Conservation (phyloP, 441 rosid species). For the Eruca vesicaria region DNA sequence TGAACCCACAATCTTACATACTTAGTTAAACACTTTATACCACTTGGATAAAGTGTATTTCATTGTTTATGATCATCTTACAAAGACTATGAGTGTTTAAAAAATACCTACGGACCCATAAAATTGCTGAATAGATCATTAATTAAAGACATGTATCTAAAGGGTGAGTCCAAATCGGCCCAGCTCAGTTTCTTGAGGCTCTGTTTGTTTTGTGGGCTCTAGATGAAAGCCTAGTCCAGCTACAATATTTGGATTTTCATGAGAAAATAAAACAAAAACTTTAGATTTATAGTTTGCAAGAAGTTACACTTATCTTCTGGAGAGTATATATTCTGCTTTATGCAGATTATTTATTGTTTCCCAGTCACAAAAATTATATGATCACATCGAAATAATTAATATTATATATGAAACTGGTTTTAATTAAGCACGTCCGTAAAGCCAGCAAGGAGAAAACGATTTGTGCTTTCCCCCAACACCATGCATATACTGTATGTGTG, state of each 20-base stretch:
- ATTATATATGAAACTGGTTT: not conserved
- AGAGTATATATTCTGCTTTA: not conserved
- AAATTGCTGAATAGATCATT: too few relatives aligned
- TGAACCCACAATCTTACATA: too few relatives aligned
- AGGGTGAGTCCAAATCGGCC: not conserved
- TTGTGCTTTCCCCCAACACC: not conserved
- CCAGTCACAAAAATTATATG: not conserved
- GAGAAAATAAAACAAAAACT: not conserved
- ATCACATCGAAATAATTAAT: not conserved
- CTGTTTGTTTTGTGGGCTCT: not conserved
- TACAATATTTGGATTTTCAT: not conserved
- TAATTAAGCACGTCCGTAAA: constrained; percentile 6
- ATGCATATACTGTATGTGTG: constrained; percentile 12
- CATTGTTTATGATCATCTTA: too few relatives aligned
- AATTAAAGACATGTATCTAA: not conserved
- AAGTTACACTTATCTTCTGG: not conserved
- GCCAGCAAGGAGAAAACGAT: constrained; percentile 13
- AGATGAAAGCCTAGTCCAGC: not conserved
- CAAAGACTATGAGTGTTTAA: too few relatives aligned
- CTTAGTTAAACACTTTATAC: too few relatives aligned
- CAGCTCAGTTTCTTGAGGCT: not conserved
- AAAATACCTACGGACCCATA: too few relatives aligned
- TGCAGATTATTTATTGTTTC: not conserved
- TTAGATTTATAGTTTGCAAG: not conserved
- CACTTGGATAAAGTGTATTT: too few relatives aligned